Conservation (phyloP, 768 basidiomycete species). For the Boletus tylopilopsis region DNA sequence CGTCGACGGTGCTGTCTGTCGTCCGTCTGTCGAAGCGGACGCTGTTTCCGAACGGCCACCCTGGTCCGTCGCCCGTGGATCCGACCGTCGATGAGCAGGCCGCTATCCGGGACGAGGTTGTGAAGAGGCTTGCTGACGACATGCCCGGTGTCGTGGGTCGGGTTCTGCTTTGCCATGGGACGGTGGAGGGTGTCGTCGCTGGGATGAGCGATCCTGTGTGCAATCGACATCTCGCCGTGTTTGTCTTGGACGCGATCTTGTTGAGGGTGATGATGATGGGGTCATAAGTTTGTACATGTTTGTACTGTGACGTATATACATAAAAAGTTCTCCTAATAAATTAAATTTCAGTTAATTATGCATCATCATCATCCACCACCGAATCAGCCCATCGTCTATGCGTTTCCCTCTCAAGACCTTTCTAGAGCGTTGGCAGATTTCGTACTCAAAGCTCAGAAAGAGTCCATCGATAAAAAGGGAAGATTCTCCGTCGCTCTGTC, state of each 20-base stretch:
- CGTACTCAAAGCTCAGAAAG: slow-evolving; percentile 82
- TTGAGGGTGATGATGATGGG: slow-evolving; percentile 66
- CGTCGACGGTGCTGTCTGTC: slow-evolving; percentile 48
- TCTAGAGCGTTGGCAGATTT: slow-evolving; percentile 71
- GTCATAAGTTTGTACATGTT: slow-evolving; percentile 22
- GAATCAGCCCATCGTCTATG: slow-evolving; percentile 63
- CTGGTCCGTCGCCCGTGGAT: slow-evolving; percentile 65
- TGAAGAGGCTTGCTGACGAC: slow-evolving; percentile 38
- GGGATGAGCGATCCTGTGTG: slow-evolving; percentile 61
- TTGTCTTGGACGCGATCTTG: slow-evolving; percentile 73
- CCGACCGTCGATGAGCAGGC: slow-evolving; percentile 77
- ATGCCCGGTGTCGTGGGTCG: too few relatives aligned
- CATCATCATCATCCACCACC: slow-evolving; percentile 67
- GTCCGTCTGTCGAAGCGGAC: slow-evolving; percentile 59
- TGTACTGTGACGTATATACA: slow-evolving; percentile 21
- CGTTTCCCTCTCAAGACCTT: slow-evolving; percentile 61
- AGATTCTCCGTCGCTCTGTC: slow-evolving; percentile 92
- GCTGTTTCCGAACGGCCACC: slow-evolving; percentile 89
- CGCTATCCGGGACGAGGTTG: slow-evolving; percentile 43
- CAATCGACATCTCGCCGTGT: slow-evolving; percentile 73
- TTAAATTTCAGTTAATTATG: slow-evolving; percentile 4
- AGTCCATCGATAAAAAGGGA: slow-evolving; percentile 84
- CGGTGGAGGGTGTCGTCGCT: slow-evolving; percentile 54
- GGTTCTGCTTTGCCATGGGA: too few relatives aligned
- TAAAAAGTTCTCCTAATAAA: not conserved